These are phyloP conservation scores for Zychaea mexicana DNA, from an alignment of 371 early-diverging fungal genomes.

Conservation along the genomic window DNA sequence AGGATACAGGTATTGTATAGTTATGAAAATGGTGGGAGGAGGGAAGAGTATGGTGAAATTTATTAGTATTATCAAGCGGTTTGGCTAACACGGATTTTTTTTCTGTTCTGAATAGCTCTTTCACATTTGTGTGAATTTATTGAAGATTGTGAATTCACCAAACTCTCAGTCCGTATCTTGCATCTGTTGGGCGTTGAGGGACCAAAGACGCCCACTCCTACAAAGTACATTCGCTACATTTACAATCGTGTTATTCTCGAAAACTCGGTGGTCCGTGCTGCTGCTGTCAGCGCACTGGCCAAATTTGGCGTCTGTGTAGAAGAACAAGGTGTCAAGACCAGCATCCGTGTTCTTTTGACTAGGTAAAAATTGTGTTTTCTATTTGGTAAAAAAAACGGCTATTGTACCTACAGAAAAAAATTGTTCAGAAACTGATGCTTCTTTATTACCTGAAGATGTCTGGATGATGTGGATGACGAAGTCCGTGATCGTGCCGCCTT, in stretches of 20 bases:
- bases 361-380: constrained; percentile 40
- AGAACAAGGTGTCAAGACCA: constrained; percentile 76
- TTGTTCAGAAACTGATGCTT: not conserved
- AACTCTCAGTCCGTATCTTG: constrained; percentile 93
- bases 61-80: not conserved
- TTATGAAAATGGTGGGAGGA: not conserved
- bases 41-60: not conserved
- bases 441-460: constrained; percentile 66
- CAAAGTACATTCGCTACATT: constrained; percentile 96
- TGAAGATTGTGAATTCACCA: constrained; percentile 98
- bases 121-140: constrained; percentile 99
- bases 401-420: too few species aligned
- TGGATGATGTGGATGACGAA: constrained; percentile 97
- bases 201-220: constrained; percentile 87
- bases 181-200: constrained; percentile 95
- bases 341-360: constrained; percentile 83
- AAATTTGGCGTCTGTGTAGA: constrained; percentile 88
- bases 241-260: constrained; percentile 98
- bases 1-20: constrained; percentile 70
- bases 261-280: constrained; percentile 94
- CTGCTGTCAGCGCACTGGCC: constrained; percentile 94
- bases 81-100: not conserved
- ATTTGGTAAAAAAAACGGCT: not conserved
- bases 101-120: constrained; percentile 79
- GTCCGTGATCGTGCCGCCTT: constrained; percentile 96